phyloP scores from a whole-genome alignment of 2,329 filamentous ascomycete species.

The Alternaria brassicicola region DNA sequence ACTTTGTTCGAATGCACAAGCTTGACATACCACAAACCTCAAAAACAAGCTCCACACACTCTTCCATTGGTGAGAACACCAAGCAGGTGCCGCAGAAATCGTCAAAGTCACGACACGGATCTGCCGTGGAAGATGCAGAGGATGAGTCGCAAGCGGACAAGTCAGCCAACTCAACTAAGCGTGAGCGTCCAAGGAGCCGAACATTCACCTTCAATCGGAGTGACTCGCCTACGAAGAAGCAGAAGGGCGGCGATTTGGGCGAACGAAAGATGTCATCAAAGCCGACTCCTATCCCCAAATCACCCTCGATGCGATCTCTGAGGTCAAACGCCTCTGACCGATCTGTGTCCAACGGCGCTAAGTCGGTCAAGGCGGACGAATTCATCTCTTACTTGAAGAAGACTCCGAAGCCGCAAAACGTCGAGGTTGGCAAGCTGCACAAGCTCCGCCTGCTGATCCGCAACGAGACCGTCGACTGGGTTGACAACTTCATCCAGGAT shows the following conservation, averaged over 20 bases:
- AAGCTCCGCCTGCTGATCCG: conserved; percentile 87
- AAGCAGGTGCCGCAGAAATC: conserved; percentile 53
- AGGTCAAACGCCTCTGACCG: conserved; percentile 62
- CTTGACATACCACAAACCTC: conserved; percentile 58
- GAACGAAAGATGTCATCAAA: conserved; percentile 64
- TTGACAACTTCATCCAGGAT: conserved; percentile 85
- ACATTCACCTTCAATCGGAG: conserved; percentile 80
- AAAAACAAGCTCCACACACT: conserved; percentile 55
- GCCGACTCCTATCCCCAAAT: conserved; percentile 71
- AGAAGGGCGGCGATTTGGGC: conserved; percentile 65
- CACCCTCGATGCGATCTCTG: conserved; percentile 63
- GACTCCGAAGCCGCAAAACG: conserved; percentile 77
- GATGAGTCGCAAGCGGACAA: conserved; percentile 13
- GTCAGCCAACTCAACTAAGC: conserved; percentile 48
- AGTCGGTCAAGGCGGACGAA: conserved; percentile 76
- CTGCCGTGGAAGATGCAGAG: conserved; percentile 28
- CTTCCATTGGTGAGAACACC: conserved; percentile 47
- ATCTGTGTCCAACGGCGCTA: conserved; percentile 71
- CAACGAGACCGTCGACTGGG: conserved; percentile 96
- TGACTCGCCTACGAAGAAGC: conserved; percentile 77
- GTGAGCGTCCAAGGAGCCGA: conserved; percentile 66
- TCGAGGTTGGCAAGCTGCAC: conserved; percentile 94
- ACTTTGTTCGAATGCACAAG: conserved; percentile 92
- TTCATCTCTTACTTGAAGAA: conserved; percentile 86
- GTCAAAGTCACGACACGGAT: conserved; percentile 41